These are phyloP conservation scores for Podospora fimiseda DNA, from an alignment of 495 filamentous ascomycete genomes.

Conservation along the genomic window DNA sequence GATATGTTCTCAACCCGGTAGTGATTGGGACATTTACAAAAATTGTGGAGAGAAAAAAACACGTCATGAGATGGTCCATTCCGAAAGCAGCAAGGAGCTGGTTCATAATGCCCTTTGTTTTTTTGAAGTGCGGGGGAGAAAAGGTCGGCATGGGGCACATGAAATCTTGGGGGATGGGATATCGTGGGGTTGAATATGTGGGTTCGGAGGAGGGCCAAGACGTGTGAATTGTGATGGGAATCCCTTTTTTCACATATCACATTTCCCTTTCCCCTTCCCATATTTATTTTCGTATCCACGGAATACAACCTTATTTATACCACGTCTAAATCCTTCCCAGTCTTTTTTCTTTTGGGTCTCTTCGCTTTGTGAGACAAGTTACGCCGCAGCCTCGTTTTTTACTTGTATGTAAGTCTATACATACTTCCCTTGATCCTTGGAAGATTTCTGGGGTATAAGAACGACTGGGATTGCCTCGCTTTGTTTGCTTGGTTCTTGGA, in stretches of 20 bases:
- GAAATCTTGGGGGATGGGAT: background rate
- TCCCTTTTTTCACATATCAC: no score
- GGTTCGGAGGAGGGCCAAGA: background rate
- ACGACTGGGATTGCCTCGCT: background rate
- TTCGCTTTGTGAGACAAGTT: background rate
- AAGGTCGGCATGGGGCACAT: background rate
- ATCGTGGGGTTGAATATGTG: background rate
- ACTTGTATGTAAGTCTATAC: no score
- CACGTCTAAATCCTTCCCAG: no score
- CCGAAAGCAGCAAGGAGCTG: constrained; percentile 2
- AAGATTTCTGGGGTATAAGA: no score
- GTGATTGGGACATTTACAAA: background rate
- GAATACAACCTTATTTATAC: no score
- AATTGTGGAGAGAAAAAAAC: background rate
- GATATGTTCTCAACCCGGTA: background rate
- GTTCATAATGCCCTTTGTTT: background rate
- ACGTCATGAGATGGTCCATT: background rate
- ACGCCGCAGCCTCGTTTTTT: background rate
- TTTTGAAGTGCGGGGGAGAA: background rate
- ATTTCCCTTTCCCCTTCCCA: no score
- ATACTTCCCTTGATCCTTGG: no score
- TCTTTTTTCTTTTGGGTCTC: no score
- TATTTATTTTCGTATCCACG: no score
- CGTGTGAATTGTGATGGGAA: background rate
- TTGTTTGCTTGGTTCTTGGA: background rate